Percentiles rank a stretch among this genome's conserved stretches.
Conservation (phyloP, 495 filamentous ascomycete species). For the Annulohypoxylon stygium region DNA sequence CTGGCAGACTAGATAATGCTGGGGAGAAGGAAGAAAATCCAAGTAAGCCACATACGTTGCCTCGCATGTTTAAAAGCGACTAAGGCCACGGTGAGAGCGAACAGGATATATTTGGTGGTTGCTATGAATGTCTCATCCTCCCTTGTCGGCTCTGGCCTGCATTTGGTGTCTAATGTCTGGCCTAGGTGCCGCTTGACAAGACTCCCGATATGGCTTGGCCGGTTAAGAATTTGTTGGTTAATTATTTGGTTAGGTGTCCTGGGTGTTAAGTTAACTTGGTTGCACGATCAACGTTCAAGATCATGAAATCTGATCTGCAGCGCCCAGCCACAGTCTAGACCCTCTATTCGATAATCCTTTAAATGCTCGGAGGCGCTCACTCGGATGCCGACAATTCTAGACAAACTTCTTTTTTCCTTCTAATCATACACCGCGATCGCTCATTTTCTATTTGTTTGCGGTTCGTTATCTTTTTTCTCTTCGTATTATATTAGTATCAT, state of each 20-base stretch:
- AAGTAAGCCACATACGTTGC: constrained; percentile 38
- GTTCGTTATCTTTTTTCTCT: background rate
- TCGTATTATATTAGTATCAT: constrained; percentile 30
- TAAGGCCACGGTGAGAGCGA: constrained; percentile 26
- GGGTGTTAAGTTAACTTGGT: background rate
- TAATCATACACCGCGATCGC: constrained; percentile 18
- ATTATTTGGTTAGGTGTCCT: background rate
- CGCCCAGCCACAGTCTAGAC: constrained; percentile 46
- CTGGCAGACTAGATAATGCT: background rate
- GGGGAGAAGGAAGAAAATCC: background rate
- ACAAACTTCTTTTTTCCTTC: constrained; percentile 22
- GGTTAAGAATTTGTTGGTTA: background rate
- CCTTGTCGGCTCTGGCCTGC: constrained; percentile 10
- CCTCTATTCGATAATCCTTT: constrained; percentile 33
- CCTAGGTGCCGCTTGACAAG: constrained; percentile 22
- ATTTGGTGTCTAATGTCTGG: background rate
- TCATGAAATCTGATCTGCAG: constrained; percentile 39
- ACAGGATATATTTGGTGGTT: constrained; percentile 21
- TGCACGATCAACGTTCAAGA: constrained; percentile 40
- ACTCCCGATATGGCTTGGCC: constrained; percentile 34
- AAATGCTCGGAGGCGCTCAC: constrained; percentile 25
- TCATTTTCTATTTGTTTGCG: constrained; percentile 20
- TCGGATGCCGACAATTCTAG: constrained; percentile 27
- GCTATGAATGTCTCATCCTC: constrained; percentile 4
- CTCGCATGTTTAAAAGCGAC: constrained; percentile 24